Base-by-base conservation (phyloP, 2,329 filamentous ascomycete species). In the Blumeriella jaapii region DNA sequence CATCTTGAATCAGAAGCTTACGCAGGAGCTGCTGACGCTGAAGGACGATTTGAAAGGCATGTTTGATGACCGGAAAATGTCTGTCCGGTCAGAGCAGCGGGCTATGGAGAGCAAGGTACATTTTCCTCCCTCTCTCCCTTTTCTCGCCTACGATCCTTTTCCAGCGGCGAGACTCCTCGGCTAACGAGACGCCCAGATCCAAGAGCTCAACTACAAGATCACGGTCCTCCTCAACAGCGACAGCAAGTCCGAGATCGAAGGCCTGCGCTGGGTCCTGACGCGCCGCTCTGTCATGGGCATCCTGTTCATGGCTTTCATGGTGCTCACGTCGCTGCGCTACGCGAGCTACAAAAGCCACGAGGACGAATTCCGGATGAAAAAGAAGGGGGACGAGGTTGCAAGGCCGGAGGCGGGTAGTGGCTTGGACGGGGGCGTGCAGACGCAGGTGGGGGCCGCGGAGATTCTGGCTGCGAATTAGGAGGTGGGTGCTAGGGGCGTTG, bases 201-300 rank as follows among this genome's bases (percentile, higher is more conserved):
- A 95, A 66, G 82, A 94, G 62, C 70, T 96, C 48, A 93, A 89
- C 60, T 94, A 96, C 61, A 91, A 93, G 57, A 96, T 98, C 58
- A 93, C 83, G 14, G 85, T 94, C 19, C 70, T 74, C 25, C 69
- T 98, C 27, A 93, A 85, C 57, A 91, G 84, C 43, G 91, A 96
- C 58, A 77, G 82, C 30, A 87, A 89, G 56, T 89, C 82, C 4
- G 83, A 95, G 50, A 87, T 96, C 31, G 91, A 98, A 58, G 82
- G 79, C 1, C 64, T 98, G 31, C 70, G 91, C 40, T 96, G 91
- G 91, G 77, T 95, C 25, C 61, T 78, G 45, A 83, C 77, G 42
- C 63, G 72, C 36, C 64, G 74, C 33, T 73, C 74, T 14, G 73
- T 74, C 17, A 56, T 75, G 23, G 74, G 74, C n/a, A 76, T 79